Evolutionary conservation across 495 filamentous ascomycete genomes (phyloP).

Genomic region (Pyrenula massariospora): DNA sequence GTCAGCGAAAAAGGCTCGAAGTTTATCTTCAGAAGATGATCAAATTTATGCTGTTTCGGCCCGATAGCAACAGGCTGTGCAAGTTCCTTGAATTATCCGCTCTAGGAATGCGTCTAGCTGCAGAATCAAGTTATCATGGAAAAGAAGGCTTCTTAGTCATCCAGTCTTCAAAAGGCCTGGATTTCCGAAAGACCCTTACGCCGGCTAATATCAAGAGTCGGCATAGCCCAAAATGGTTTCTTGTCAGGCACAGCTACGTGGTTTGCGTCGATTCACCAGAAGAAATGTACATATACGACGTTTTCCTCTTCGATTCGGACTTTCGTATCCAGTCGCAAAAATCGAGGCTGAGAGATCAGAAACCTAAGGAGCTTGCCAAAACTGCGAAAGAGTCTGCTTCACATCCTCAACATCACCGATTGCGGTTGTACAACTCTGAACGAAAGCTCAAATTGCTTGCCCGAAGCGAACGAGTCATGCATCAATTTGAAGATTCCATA

Average conservation of each 20-base stretch:
- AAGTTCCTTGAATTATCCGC: slow-evolving; percentile 94
- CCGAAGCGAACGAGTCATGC: slow-evolving; percentile 75
- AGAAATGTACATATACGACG: slow-evolving; percentile 98
- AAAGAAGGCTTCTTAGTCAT: slow-evolving; percentile 94
- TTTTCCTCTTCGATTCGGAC: slow-evolving; percentile 81
- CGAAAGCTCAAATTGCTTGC: slow-evolving; percentile 83
- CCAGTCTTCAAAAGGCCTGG: slow-evolving; percentile 79
- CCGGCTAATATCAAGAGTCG: slow-evolving; percentile 64
- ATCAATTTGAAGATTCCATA: slow-evolving; percentile 91
- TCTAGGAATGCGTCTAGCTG: slow-evolving; percentile 85
- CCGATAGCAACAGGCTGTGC: slow-evolving; percentile 91
- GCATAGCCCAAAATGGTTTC: slow-evolving; percentile 91
- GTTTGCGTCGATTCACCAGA: slow-evolving; percentile 96
- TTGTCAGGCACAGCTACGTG: slow-evolving; percentile 94
- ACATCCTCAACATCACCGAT: slow-evolving; percentile 68
- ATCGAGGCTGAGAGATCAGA: slow-evolving; percentile 43
- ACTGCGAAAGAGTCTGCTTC: slow-evolving; percentile 50
- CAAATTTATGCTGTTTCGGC: slow-evolving; percentile 84
- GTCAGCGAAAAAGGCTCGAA: slow-evolving; percentile 78
- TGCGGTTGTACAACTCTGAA: slow-evolving; percentile 78
- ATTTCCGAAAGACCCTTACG: slow-evolving; percentile 71
- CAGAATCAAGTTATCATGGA: slow-evolving; percentile 92
- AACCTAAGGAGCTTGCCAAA: slow-evolving; percentile 48
- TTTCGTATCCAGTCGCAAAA: slow-evolving; percentile 68
- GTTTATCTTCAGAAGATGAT: slow-evolving; percentile 92